phyloP scores from a whole-genome alignment of 2,329 filamentous ascomycete genomes.

The Fusarium brachygibbosum region DNA sequence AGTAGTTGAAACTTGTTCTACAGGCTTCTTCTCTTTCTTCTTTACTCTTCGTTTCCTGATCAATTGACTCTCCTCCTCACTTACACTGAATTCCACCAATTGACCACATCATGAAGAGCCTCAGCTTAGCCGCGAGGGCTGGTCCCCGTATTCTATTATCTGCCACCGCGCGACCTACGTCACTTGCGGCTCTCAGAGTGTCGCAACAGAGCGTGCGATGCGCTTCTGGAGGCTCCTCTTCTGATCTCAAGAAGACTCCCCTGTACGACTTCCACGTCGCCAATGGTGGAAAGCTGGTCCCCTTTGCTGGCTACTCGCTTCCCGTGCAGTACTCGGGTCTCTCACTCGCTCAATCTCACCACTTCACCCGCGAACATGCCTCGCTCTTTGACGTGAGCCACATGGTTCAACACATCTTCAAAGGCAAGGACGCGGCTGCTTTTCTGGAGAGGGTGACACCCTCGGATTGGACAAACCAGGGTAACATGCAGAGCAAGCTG shows the following conservation, averaged over 20 bases:
- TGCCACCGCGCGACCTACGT: constrained; percentile 39
- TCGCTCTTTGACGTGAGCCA: constrained; percentile 97
- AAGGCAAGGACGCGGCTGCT: constrained; percentile 81
- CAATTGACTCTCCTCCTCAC: constrained; percentile 37
- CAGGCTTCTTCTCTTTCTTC: constrained; percentile 16
- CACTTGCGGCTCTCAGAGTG: constrained; percentile 35
- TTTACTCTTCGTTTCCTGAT: constrained; percentile 11
- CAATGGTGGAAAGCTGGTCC: constrained; percentile 91
- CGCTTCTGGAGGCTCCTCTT: constrained; percentile 49
- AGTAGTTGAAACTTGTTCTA: constrained; percentile 16
- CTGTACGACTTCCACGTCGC: constrained; percentile 83
- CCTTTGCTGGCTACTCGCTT: constrained; percentile 95
- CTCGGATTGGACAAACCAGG: constrained; percentile 74
- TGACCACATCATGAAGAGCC: constrained; percentile 51
- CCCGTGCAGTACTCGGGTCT: constrained; percentile 87
- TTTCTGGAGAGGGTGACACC: constrained; percentile 91
- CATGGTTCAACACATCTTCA: constrained; percentile 93
- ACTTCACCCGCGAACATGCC: constrained; percentile 87
- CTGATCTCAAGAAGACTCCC: constrained; percentile 72
- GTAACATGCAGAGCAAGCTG: constrained; percentile 79
- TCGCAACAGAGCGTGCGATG: constrained; percentile 46
- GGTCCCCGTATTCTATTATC: constrained; percentile 49
- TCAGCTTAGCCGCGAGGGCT: constrained; percentile 51
- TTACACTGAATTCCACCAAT: constrained; percentile 37
- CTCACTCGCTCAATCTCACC: constrained; percentile 86